Evolutionary conservation across 495 filamentous ascomycete genomes (phyloP).

Genomic region (Neurospora sp.): DNA sequence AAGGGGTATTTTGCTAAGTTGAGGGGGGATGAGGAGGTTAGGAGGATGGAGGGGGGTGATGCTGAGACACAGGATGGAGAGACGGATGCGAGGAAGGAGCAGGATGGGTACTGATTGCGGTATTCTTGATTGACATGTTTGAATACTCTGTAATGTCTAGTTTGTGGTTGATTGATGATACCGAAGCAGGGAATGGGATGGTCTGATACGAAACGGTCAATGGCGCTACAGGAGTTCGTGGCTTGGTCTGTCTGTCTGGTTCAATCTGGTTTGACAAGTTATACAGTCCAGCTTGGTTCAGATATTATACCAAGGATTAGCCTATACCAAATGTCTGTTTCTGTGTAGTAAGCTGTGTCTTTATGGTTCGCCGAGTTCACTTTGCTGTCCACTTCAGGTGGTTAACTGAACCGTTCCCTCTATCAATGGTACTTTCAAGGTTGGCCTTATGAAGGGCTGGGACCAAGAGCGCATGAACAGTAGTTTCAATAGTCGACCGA

Average conservation of each 20-base stretch:
- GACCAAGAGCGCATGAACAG: too few relatives aligned
- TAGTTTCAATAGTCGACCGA: too few relatives aligned
- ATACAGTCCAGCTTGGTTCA: background rate
- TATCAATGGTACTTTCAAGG: too few relatives aligned
- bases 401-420: too few relatives aligned
- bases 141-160: background rate
- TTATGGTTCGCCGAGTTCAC: too few relatives aligned
- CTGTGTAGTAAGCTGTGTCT: too few relatives aligned
- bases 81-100: slow-evolving; percentile 35
- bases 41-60: slow-evolving; percentile 20
- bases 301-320: background rate
- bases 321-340: too few relatives aligned
- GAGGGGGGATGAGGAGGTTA: slow-evolving; percentile 65
- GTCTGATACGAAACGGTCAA: background rate
- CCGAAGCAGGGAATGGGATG: background rate
- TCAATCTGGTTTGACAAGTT: background rate
- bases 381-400: too few relatives aligned
- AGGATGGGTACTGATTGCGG: slow-evolving; percentile 42
- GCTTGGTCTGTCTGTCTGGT: background rate
- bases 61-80: too few relatives aligned
- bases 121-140: background rate
- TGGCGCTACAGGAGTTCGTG: background rate
- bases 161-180: background rate
- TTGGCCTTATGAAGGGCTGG: too few relatives aligned
- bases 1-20: slow-evolving; percentile 91